Base-by-base conservation (phyloP, 805 yeast genomes). In the Hanseniaspora osmophila region DNA sequence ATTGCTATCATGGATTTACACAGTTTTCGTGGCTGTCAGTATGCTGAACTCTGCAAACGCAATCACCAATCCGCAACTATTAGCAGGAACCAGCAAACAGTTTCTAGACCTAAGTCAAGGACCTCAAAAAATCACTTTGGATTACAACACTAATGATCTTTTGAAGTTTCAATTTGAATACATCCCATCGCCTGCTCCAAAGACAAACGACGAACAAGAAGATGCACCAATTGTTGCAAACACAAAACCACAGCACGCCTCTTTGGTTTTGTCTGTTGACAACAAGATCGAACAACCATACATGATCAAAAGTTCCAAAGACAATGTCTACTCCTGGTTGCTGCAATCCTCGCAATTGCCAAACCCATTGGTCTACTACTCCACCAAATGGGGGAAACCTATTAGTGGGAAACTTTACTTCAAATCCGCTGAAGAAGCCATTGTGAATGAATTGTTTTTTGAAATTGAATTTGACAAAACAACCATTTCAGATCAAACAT, bases 351-450 rank as follows among this genome's bases (percentile, higher is more conserved):
- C 44, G 7, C 39, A 52, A n/a, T 44, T 59, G 19, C 56, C 62
- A 18, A 45, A 46, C 27, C 46, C 58, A 2, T 42, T 61, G 39
- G 39, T 58, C 37, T 49, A 52, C 42, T 50, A 48, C n/a, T 51
- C 60, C 9, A 33, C 47, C 15, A 44, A 46, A n/a, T 47, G 50
- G 2, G 30, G 49, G 7, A 45, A 48, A 18, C 48, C 51, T 27
- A 42, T 46, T 13, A 19, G 27, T 10, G 44, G 38, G 16, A 44
- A 46, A 19, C 37, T 46, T 22, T 42, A 42, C 16, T 39, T 42
- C 54, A 35, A 44, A 52, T 6, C 59, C 50, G 10, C 48, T 58
- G 16, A 45, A 58, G 33, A 44, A 27, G 58, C 58, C 3, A 47
- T 43, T 22, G 41, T 40, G 18, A 48, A 45, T 7, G 50, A 37